These are phyloP conservation scores for Letharia columbiana DNA, from an alignment of 495 filamentous ascomycete species.

Conservation along the genomic window DNA sequence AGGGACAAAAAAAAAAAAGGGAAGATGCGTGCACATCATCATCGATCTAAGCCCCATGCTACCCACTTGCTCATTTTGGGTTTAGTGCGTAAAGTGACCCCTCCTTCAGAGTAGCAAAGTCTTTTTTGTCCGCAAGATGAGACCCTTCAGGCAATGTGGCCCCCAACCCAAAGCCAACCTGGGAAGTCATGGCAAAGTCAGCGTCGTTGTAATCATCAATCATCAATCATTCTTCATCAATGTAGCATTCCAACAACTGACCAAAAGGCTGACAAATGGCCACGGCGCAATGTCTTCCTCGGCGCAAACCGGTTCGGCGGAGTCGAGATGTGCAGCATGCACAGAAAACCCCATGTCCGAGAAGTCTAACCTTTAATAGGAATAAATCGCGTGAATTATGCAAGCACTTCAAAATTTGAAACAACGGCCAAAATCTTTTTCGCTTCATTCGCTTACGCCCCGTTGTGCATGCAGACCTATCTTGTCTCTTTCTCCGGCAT, in stretches of 20 bases:
- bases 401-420: conserved; percentile 3
- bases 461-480: not conserved
- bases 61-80: not conserved
- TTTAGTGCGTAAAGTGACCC: not conserved
- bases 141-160: no score
- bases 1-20: not conserved
- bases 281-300: not conserved
- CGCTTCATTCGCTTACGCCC: conserved; percentile 1
- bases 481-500: not conserved
- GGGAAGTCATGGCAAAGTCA: not conserved
- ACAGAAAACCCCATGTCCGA: not conserved
- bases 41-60: not conserved
- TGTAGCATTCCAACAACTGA: not conserved
- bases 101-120: not conserved
- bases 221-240: not conserved
- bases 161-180: no score
- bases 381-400: not conserved
- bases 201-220: not conserved
- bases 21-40: not conserved
- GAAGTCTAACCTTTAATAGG: not conserved
- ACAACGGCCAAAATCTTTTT: not conserved
- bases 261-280: not conserved
- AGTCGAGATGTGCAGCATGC: not conserved
- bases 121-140: not conserved
- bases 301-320: not conserved